Base-by-base conservation (phyloP, 192 early-diverging fungal genomes). In the Geranomyces variabilis region DNA sequence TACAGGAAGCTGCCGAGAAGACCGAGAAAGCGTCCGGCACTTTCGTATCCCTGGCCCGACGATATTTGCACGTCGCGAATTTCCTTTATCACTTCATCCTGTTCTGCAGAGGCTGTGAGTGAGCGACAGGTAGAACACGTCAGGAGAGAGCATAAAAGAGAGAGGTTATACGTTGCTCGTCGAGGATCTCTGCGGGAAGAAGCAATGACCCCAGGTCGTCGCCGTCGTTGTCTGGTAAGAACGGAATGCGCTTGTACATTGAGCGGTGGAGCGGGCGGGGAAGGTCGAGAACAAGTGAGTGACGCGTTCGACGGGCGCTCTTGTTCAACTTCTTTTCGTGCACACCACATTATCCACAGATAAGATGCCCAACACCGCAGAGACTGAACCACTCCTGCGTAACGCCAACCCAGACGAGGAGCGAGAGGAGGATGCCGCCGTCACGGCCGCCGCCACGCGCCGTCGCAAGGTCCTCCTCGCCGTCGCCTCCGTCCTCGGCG, bases 241-340 rank as follows among this genome's bases (percentile, higher is more conserved):
- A 53, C 7, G 51, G 51, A 24, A 53, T 53, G 19, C 51, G 51
- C 24, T 53, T 53, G 51, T 53, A 26, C 51, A 53, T 53, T 53
- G n/a, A n/a, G n/a, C n/a, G n/a, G n/a, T n/a, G n/a, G n/a, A n/a
- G n/a, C n/a, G n/a, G n/a, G n/a, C n/a, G n/a, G n/a, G n/a, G n/a
- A n/a, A n/a, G n/a, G n/a, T n/a, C n/a, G n/a, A n/a, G n/a, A n/a
- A n/a, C n/a, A n/a, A n/a, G n/a, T n/a, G n/a, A n/a, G n/a, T n/a
- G n/a, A n/a, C n/a, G n/a, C n/a, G n/a, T n/a, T n/a, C n/a, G n/a
- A n/a, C n/a, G n/a, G n/a, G n/a, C n/a, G n/a, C n/a, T n/a, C n/a
- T n/a, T n/a, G n/a, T n/a, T n/a, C n/a, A n/a, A n/a, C n/a, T n/a
- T n/a, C n/a, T n/a, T n/a, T n/a, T n/a, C n/a, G n/a, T n/a, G n/a